phyloP scores from a whole-genome alignment of 768 basidiomycete species.

The Suillus hirtellus region DNA sequence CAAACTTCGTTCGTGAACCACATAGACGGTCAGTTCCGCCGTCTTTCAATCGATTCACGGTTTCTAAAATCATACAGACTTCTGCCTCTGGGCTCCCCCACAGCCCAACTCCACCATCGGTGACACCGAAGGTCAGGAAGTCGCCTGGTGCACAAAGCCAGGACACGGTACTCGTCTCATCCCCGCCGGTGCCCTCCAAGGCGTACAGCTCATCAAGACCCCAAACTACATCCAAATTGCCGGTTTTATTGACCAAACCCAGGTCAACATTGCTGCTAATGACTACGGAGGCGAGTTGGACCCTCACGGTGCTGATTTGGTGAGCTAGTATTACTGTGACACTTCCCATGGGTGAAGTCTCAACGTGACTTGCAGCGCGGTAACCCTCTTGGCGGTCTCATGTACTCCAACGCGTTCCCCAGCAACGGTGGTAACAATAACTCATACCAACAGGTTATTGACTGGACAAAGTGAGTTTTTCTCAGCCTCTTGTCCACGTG shows the following conservation, averaged over 20 bases:
- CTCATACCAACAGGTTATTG: conserved; percentile 53
- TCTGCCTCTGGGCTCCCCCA: conserved; percentile 65
- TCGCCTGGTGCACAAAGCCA: conserved; percentile 77
- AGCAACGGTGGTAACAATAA: conserved; percentile 38
- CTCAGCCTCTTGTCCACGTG: not conserved
- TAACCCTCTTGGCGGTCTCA: conserved; percentile 68
- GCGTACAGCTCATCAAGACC: conserved; percentile 64
- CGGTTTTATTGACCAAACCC: conserved; percentile 63
- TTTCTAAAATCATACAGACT: conserved; percentile 51
- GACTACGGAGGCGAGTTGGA: conserved; percentile 75
- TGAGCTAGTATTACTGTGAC: conserved; percentile 26
- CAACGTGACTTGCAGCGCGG: conserved; percentile 49
- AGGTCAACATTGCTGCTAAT: conserved; percentile 47
- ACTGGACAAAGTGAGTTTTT: conserved; percentile 64
- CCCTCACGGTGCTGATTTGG: conserved; percentile 65
- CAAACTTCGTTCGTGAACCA: conserved; percentile 71
- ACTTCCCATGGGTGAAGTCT: conserved; percentile 32
- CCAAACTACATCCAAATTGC: conserved; percentile 60
- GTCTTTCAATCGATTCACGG: not conserved
- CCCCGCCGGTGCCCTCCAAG: conserved; percentile 61
- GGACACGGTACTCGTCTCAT: conserved; percentile 74
- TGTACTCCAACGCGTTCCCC: conserved; percentile 60
- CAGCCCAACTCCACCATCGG: conserved; percentile 55
- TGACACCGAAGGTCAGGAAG: conserved; percentile 66
- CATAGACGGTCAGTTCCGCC: conserved; percentile 38